Evolutionary conservation across 106 monocot genomes (phyloP), one percentile per base, ranked within the genome.

Genomic region (Acanthochlamys bracteata): DNA sequence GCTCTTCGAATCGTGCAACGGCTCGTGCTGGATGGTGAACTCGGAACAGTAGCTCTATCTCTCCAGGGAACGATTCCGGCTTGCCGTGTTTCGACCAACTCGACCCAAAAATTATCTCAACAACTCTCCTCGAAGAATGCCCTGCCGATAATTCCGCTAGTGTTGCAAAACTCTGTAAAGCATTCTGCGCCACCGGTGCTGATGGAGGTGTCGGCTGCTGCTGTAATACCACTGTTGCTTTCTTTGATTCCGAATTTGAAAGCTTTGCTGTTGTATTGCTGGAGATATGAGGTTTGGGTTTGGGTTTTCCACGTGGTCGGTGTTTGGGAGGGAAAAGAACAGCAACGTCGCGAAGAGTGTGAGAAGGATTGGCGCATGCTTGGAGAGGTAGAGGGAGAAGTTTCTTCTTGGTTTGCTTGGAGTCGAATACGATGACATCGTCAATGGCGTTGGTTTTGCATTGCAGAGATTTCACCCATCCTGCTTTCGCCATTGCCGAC

Each of bases 21-120:
- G 80, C 47, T 45, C 82, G 77, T 47, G 80, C 24, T 17, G 88
- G 89, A 78, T 85, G 72, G 65, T 78, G 93, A 63, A 93, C 80
- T 55, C 83, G 82, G 80, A 93, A 85, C 24, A 89, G 73, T 80
- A 80, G 79, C 66, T 85, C 79, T 47, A 93, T 82, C 65, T 74
- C 73, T 55, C 88, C 84, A 21, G 82, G 71, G 69, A 86, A 86
- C 0, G 71, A 41, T 6, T 66, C 33, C 0, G 71, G 55, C 10
- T 66, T 33, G 60, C 59, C 68, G 25, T 64, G 70, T 11, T 63
- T 55, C 25, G 89, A 80, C 90, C 90, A 90, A 65, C 73, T 78
- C 47, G 86, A 88, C 59, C 61, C 53, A 74, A 92, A 92, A 59
- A 92, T 92, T 40, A 87, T 79, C 82, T 88, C 84, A 15, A 92